Conservation (phyloP, 228 moss, liverwort and hornwort species). For the Sphagnum magellanicum region DNA sequence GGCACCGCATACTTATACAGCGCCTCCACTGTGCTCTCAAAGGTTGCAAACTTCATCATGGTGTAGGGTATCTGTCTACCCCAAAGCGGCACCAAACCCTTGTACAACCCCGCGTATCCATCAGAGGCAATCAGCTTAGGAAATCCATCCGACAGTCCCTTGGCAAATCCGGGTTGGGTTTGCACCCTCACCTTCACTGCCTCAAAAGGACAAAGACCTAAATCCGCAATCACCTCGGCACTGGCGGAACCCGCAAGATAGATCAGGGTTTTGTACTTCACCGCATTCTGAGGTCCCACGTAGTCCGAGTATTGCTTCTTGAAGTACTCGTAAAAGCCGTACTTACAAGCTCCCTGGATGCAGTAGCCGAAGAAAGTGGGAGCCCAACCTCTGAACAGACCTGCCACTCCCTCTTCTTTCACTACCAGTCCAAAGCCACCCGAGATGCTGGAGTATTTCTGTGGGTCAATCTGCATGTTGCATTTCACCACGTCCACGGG, state of each 20-base stretch:
- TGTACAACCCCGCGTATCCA: conserved; percentile 24
- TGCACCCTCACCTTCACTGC: conserved; percentile 45
- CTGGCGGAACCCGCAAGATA: conserved; percentile 23
- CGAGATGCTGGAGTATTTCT: conserved; percentile 26
- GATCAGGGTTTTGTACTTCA: conserved; percentile 26
- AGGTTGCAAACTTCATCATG: conserved; percentile 56
- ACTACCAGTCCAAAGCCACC: conserved; percentile 26
- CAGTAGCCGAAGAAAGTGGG: conserved; percentile 35
- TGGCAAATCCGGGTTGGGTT: conserved; percentile 45
- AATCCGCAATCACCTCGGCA: conserved; percentile 38
- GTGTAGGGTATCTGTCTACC: conserved; percentile 46
- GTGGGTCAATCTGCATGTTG: conserved; percentile 65
- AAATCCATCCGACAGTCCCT: conserved; percentile 30
- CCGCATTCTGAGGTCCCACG: conserved; percentile 23
- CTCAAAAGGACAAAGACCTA: conserved; percentile 34
- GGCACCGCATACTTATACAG: conserved; percentile 30
- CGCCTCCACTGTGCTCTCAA: conserved; percentile 43
- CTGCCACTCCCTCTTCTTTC: conserved; percentile 35
- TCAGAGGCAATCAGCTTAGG: conserved; percentile 44
- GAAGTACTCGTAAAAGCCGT: conserved; percentile 52
- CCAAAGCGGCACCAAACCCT: conserved; percentile 40
- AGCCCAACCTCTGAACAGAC: conserved; percentile 49
- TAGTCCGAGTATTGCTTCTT: conserved; percentile 39
- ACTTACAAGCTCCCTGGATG: conserved; percentile 39
- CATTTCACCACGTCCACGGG: conserved; percentile 67